Percentiles rank a stretch among this genome's conserved stretches.
Conservation (phyloP, 2,329 filamentous ascomycete genomes). For the Aureobasidium namibiae region DNA sequence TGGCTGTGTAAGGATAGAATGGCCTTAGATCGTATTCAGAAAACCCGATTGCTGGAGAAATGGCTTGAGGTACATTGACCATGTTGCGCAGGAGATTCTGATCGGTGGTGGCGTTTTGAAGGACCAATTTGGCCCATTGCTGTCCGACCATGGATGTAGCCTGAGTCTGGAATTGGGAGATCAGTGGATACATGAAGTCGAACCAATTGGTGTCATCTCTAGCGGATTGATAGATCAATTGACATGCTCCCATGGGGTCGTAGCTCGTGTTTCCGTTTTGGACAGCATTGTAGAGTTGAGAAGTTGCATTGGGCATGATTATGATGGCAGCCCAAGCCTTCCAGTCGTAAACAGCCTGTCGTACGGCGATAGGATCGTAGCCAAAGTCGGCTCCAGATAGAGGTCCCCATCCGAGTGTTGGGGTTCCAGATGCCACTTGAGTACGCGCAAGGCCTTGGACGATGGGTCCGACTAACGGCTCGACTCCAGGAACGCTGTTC, state of each 20-base stretch:
- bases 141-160: constrained; percentile 43
- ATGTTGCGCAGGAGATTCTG: constrained; percentile 35
- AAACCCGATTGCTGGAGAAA: constrained; percentile 50
- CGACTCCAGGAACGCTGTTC: constrained; percentile 35
- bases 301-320: constrained; percentile 50
- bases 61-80: constrained; percentile 41
- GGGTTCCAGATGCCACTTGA: constrained; percentile 31
- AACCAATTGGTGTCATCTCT: constrained; percentile 46
- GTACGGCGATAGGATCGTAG: constrained; percentile 48
- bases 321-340: constrained; percentile 54
- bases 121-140: constrained; percentile 33
- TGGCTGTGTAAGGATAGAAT: constrained; percentile 42
- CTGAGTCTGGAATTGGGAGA: constrained; percentile 40
- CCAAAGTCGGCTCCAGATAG: constrained; percentile 44
- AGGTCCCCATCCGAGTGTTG: constrained; percentile 44
- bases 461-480: constrained; percentile 49
- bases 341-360: constrained; percentile 51
- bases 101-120: constrained; percentile 34
- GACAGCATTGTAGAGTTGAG: constrained; percentile 48
- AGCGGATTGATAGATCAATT: constrained; percentile 48
- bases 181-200: constrained; percentile 44
- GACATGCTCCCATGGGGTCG: constrained; percentile 50
- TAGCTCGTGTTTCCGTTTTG: constrained; percentile 49
- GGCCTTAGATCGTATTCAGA: constrained; percentile 50
- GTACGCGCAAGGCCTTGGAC: constrained; percentile 40